Evolutionary conservation across 208 protist genomes (phyloP).

Genomic region (Trichomonas vaginalis): DNA sequence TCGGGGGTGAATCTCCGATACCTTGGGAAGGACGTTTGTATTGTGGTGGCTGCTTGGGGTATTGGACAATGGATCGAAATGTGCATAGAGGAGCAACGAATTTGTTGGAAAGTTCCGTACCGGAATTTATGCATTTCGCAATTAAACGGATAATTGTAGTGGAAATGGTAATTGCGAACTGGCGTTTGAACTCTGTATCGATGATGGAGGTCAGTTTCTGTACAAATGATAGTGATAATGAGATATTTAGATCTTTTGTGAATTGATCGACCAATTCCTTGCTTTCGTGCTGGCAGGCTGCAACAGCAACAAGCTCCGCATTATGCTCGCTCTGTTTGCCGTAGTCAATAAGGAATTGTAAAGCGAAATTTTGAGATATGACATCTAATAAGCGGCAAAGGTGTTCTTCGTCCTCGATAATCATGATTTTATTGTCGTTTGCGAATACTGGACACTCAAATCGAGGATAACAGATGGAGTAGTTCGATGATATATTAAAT

Average conservation of each 20-base stretch:
- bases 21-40: background rate
- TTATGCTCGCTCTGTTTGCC: background rate
- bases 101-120: background rate
- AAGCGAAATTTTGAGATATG: background rate
- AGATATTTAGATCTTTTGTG: background rate
- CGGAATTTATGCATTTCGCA: background rate
- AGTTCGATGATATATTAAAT: background rate
- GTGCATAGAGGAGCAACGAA: background rate
- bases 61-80: background rate
- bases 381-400: background rate
- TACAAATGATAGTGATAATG: background rate
- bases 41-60: background rate
- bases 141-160: background rate
- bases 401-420: background rate
- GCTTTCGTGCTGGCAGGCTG: background rate
- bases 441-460: background rate
- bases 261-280: background rate
- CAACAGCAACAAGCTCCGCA: background rate
- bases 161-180: background rate
- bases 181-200: background rate
- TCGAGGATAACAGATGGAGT: background rate
- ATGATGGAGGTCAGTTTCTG: background rate
- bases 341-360: background rate
- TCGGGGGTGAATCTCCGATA: background rate
- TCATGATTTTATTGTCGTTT: background rate